Evolutionary conservation across 208 protist species (phyloP), one percentile per base, ranked within the genome.

Genomic region (Trypanosoma vivax): DNA sequence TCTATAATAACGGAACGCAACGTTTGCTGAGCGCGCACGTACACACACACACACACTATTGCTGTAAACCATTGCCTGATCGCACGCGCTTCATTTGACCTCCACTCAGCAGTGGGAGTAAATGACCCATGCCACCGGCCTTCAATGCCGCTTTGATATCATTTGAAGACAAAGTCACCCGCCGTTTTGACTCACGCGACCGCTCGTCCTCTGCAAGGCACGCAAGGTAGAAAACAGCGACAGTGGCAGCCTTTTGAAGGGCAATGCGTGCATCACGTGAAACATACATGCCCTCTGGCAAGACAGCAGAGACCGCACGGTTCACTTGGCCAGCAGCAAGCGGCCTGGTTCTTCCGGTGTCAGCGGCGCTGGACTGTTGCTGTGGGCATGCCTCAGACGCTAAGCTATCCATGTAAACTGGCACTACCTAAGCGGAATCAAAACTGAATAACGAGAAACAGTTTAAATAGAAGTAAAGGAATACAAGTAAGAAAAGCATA

Each of bases 261-360:
- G 86, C 86, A 14, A 87, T 58, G 18, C 75, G 72, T 1, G 86
- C 82, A 7, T 88, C 79, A 1, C 68, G 66, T 1, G 86, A 73
- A 2, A 90, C 29, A 50, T 77, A 72, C 64, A 87, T 83, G 0
- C 77, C 79, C 21, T 73, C 68, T 2, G 76, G 79, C n/a, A 89
- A 50, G 0, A 69, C 82, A 1, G 47, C 61, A n/a, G 55, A 52
- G 0, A 87, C 73, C 3, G 85, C 45, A 11, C 79, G 79, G 31
- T 82, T 70, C 5, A 93, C 82, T 35, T 90, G 82, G 2, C 79
- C 80, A n/a, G 70, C 70, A 6, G 86, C 82, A n/a, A 93, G 61
- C 25, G 68, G 65, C 13, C 73, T 59, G 9, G 33, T 18, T 46
- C 46, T 60, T 13, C 30, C 16, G 7, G 31, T n/a, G n/a, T n/a